A percentile compares a stretch with the other conserved stretches of the same genome.
phyloP scores from a whole-genome alignment of 2,329 filamentous ascomycete species.

The Trichoderma koningiopsis region DNA sequence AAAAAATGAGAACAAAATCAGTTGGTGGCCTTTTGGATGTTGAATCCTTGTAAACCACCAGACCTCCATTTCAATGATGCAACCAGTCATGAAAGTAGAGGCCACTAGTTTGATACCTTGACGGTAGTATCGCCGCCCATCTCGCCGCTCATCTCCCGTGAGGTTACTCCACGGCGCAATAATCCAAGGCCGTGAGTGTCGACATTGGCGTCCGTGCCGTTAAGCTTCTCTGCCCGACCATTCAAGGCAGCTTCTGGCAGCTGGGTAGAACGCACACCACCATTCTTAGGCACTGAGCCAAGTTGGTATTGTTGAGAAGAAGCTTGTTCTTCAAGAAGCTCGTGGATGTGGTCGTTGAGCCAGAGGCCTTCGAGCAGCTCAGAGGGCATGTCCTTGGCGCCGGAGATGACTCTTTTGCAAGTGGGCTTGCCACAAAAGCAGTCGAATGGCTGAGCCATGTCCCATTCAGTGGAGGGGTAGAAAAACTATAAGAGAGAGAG shows the following conservation, averaged over 20 bases:
- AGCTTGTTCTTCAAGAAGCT: conserved; percentile 51
- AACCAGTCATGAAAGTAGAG: background rate
- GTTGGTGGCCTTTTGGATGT: conserved; percentile 15
- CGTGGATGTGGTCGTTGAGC: conserved; percentile 63
- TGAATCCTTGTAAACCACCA: conserved; percentile 27
- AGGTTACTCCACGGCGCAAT: conserved; percentile 51
- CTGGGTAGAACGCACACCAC: background rate
- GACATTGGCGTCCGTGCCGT: conserved; percentile 2
- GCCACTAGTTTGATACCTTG: conserved; percentile 29
- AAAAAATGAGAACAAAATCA: background rate
- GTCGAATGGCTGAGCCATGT: conserved; percentile 71
- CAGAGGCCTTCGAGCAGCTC: conserved; percentile 60
- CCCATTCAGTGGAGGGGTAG: conserved; percentile 75
- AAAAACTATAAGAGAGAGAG: conserved; percentile 56
- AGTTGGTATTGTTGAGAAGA: background rate
- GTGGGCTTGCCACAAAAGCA: conserved; percentile 61
- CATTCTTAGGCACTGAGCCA: conserved; percentile 26
- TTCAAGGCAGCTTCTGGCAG: conserved; percentile 39
- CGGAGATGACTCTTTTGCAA: conserved; percentile 64
- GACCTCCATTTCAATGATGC: background rate
- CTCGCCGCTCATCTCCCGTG: conserved; percentile 60
- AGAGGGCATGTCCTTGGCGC: conserved; percentile 61
- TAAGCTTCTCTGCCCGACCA: conserved; percentile 28
- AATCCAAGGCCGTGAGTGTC: conserved; percentile 23
- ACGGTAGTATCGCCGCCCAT: conserved; percentile 61